phyloP scores from a whole-genome alignment of 106 monocot species.

The Allium fistulosum region DNA sequence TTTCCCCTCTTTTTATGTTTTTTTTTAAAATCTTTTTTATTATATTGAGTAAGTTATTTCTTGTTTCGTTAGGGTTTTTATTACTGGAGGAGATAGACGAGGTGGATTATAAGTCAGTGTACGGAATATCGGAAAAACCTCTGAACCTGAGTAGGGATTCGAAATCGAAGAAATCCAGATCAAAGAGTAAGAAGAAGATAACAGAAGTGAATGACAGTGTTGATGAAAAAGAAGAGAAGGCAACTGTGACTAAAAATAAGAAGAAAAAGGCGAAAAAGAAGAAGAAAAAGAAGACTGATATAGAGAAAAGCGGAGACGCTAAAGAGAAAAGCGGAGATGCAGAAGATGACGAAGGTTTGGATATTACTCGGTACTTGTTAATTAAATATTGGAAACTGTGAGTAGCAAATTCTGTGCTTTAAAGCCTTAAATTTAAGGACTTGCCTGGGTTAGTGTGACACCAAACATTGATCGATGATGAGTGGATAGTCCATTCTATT shows the following conservation, averaged over 20 bases:
- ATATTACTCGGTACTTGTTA: too few species aligned
- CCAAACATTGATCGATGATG: too few species aligned
- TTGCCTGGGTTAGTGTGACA: too few species aligned
- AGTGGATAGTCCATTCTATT: too few species aligned
- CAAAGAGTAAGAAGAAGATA: conserved; percentile 27
- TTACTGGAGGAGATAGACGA: conserved; percentile 91
- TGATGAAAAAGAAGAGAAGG: conserved; percentile 17
- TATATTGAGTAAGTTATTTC: neutral
- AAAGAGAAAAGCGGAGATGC: conserved; percentile 8
- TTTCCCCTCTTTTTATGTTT: too few species aligned
- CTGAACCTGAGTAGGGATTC: conserved; percentile 20
- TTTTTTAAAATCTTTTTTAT: neutral
- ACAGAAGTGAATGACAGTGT: conserved; percentile 9
- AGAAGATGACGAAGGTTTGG: neutral
- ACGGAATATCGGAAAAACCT: too few species aligned
- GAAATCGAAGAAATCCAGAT: conserved; percentile 13
- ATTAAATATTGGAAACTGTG: too few species aligned
- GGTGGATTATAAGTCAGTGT: conserved; percentile 33
- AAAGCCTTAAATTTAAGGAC: too few species aligned
- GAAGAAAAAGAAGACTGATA: neutral
- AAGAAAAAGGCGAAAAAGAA: conserved; percentile 28
- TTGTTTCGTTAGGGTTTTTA: conserved; percentile 51
- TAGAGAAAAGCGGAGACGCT: too few species aligned
- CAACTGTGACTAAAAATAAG: neutral
- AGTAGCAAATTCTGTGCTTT: too few species aligned